phyloP scores from a whole-genome alignment of 2,329 filamentous ascomycete genomes.

The Paraconiothyrium brasiliense region DNA sequence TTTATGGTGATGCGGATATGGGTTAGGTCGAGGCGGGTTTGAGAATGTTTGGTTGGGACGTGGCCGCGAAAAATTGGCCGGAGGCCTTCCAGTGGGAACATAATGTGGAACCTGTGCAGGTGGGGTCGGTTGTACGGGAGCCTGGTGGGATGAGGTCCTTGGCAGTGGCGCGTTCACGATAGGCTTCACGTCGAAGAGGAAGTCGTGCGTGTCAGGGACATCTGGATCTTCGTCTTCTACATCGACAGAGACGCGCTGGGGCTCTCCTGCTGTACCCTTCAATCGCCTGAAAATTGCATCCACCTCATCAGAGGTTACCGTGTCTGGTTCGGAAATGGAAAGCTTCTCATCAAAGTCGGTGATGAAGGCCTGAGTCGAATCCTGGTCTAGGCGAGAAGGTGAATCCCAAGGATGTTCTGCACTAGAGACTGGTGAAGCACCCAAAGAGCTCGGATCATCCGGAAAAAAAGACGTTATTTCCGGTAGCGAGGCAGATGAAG shows the following conservation, averaged over 20 bases:
- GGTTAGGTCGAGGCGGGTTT: constrained; percentile 18
- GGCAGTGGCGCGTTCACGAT: constrained; percentile 21
- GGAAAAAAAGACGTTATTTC: constrained; percentile 42
- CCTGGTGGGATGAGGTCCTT: constrained; percentile 13
- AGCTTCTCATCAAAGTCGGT: constrained; percentile 1
- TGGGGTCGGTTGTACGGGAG: not conserved
- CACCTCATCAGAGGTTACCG: constrained; percentile 34
- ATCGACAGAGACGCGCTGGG: constrained; percentile 25
- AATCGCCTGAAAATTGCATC: constrained; percentile 39
- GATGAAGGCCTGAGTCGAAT: not conserved
- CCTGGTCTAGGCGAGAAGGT: constrained; percentile 9
- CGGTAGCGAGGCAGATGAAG: constrained; percentile 35
- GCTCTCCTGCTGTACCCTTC: constrained; percentile 31
- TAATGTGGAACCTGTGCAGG: not conserved
- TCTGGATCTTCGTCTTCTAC: constrained; percentile 21
- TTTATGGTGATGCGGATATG: constrained; percentile 24
- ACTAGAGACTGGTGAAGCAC: constrained; percentile 23
- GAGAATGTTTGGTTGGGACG: constrained; percentile 16
- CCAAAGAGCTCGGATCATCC: constrained; percentile 29
- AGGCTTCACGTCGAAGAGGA: constrained; percentile 33
- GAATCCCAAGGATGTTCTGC: constrained; percentile 16
- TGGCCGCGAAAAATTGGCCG: constrained; percentile 20
- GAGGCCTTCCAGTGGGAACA: constrained; percentile 7
- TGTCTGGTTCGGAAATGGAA: constrained; percentile 7
- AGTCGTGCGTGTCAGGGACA: constrained; percentile 41